Base-by-base conservation (phyloP, 2,329 filamentous ascomycete genomes). In the Zymoseptoria ardabiliae region DNA sequence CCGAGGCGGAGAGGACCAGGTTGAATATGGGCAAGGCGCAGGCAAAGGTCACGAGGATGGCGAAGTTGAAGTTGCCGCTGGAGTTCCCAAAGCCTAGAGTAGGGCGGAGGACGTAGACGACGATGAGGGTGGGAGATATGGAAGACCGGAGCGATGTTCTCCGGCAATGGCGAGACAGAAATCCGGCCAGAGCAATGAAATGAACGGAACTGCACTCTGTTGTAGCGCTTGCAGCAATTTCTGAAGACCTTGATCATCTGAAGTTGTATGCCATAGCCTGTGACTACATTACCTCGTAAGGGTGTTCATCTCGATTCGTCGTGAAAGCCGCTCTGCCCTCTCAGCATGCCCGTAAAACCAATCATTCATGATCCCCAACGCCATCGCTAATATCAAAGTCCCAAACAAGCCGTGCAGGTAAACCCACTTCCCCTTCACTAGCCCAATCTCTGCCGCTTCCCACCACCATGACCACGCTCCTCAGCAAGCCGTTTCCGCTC, bases 41-140 rank as follows among this genome's bases (percentile, higher is more conserved):
- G 68, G 82, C 81, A 3, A 73, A 75, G 20, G 84, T 84, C 58
- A 84, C 85, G 62, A 81, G 75, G 61, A 76, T 92, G 54, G 91
- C 89, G 11, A 85, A 85, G 66, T 77, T 97, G 68, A 84, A 82
- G 67, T 74, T 97, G 63, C 94, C 94, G 2, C 77, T 97, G 53
- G 82, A 86, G 60, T 97, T 97, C 72, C 94, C 93, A 1, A 91
- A 88, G 77, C 58, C 63, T 23, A 58, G 63, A 45, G 56, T 45
- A 28, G 63, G 58, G 13, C 48, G 57, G 51, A 53, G 51, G n/a
- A n/a, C 22, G 22, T 53, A 28, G 20, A 9, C 4, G 25, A 28
- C 25, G 25, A 28, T 9, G 25, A 45, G 35, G 17, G 5, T 13
- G 10, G 35, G 13, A 13, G 6, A 5, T 45, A 5, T 45, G 35